phyloP scores from a whole-genome alignment of 352 stramenopile genomes.

The Phytophthora fragariae region DNA sequence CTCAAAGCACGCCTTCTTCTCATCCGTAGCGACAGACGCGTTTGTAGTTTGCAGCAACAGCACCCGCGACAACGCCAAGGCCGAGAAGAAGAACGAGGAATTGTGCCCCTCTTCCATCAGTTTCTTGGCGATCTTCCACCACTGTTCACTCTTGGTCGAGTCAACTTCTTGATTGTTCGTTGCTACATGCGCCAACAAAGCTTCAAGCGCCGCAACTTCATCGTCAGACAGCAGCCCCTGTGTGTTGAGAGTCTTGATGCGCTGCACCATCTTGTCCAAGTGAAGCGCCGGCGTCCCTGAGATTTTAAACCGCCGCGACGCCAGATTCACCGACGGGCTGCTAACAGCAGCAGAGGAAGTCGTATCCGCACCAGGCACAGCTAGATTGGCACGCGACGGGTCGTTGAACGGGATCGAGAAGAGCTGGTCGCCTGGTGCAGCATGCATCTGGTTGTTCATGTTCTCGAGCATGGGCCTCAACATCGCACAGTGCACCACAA shows the following conservation, averaged over 20 bases:
- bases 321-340: constrained; percentile 19
- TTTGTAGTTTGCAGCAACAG: constrained; percentile 54
- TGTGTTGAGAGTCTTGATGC: constrained; percentile 49
- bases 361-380: constrained; percentile 8
- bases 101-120: constrained; percentile 45
- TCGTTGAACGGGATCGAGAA: constrained; percentile 84
- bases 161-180: constrained; percentile 26
- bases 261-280: constrained; percentile 57
- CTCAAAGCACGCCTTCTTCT: constrained; percentile 67
- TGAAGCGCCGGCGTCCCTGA: constrained; percentile 56
- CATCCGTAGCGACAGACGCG: constrained; percentile 22
- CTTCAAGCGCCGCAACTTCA: constrained; percentile 41
- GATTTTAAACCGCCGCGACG: constrained; percentile 65
- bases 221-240: constrained; percentile 37
- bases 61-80: constrained; percentile 66
- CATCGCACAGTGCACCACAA: constrained; percentile 59
- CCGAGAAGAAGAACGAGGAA: constrained; percentile 61
- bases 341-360: neutral
- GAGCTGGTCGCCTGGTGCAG: constrained; percentile 48
- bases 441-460: constrained; percentile 84
- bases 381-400: constrained; percentile 39
- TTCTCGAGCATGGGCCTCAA: constrained; percentile 84
- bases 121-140: constrained; percentile 57
- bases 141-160: constrained; percentile 27
- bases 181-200: constrained; percentile 36